A percentile compares a stretch with the other conserved stretches of the same genome.
Conservation (phyloP, 108 stramenopile genomes). For the Skeletonema costatum region DNA sequence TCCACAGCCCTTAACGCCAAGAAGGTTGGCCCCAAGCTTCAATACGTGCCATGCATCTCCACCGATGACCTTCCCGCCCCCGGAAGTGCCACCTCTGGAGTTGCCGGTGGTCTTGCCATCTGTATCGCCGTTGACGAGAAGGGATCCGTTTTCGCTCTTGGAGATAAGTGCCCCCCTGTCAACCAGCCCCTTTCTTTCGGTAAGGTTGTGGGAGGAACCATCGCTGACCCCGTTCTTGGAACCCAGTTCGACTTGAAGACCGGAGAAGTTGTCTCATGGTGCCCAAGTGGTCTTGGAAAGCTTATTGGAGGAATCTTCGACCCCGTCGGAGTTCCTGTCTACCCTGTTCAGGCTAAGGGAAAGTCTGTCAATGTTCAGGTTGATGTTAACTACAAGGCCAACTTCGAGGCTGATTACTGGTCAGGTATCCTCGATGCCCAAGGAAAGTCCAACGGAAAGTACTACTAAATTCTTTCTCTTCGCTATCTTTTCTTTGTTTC, state of each 20-base stretch:
- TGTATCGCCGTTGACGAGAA: conserved; percentile 95
- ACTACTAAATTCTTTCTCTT: conserved; percentile 84
- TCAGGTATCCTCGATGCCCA: conserved; percentile 96
- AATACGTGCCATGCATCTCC: conserved; percentile 88
- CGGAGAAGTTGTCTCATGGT: conserved; percentile 91
- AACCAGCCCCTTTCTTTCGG: conserved; percentile 96
- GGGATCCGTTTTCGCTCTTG: conserved; percentile 93
- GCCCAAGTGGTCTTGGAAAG: conserved; percentile 92
- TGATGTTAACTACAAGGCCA: conserved; percentile 97
- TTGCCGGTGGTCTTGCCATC: conserved; percentile 94
- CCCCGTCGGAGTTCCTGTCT: conserved; percentile 90
- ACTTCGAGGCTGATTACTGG: conserved; percentile 98
- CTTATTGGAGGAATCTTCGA: conserved; percentile 94
- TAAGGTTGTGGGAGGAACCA: conserved; percentile 82
- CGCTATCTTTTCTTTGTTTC: neutral
- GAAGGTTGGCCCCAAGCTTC: conserved; percentile 55
- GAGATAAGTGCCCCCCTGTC: conserved; percentile 97
- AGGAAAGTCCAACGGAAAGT: conserved; percentile 97
- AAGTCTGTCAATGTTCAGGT: conserved; percentile 92
- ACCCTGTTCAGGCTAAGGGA: conserved; percentile 91
- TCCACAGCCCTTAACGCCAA: conserved; percentile 64
- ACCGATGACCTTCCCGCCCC: conserved; percentile 85
- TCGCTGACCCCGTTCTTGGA: conserved; percentile 93
- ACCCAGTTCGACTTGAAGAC: conserved; percentile 95
- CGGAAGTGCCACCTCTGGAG: conserved; percentile 89